These are phyloP conservation scores for Salvia miltiorrhiza DNA, from an alignment of 257 asterid species.

Conservation along the genomic window DNA sequence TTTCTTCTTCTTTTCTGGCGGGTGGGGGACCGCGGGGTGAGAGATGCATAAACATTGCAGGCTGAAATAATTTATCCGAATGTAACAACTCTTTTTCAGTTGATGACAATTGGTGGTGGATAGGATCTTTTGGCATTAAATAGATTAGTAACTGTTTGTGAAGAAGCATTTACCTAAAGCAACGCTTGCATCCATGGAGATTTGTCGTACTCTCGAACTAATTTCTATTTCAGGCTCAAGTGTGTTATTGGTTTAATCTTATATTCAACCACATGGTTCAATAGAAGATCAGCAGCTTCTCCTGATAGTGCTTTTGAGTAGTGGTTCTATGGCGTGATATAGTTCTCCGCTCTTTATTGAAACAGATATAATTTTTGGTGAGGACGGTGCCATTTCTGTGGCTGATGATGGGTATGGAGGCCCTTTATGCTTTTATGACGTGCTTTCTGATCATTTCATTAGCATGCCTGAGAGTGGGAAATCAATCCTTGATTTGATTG, in stretches of 20 bases:
- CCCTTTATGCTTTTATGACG: constrained; percentile 68
- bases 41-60: constrained; percentile 8
- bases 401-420: constrained; percentile 49
- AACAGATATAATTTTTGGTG: constrained; percentile 69
- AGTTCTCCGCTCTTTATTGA: constrained; percentile 17
- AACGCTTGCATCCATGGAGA: background rate
- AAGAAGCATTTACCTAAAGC: background rate
- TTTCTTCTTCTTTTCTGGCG: background rate
- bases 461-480: constrained; percentile 58
- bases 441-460: constrained; percentile 83
- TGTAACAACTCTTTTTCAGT: constrained; percentile 2
- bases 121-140: background rate
- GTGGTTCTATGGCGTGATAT: constrained; percentile 20
- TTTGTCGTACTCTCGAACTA: background rate
- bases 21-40: background rate
- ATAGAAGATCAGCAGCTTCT: background rate
- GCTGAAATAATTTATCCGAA: background rate
- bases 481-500: constrained; percentile 38
- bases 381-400: constrained; percentile 50
- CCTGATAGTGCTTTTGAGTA: background rate
- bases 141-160: background rate
- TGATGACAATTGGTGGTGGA: background rate
- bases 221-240: background rate
- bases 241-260: background rate
- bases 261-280: constrained; percentile 4